A percentile compares a stretch with the other conserved stretches of the same genome.
Evolutionary conservation across 2,329 filamentous ascomycete species (phyloP).

Genomic region (Pezicula carpinea): DNA sequence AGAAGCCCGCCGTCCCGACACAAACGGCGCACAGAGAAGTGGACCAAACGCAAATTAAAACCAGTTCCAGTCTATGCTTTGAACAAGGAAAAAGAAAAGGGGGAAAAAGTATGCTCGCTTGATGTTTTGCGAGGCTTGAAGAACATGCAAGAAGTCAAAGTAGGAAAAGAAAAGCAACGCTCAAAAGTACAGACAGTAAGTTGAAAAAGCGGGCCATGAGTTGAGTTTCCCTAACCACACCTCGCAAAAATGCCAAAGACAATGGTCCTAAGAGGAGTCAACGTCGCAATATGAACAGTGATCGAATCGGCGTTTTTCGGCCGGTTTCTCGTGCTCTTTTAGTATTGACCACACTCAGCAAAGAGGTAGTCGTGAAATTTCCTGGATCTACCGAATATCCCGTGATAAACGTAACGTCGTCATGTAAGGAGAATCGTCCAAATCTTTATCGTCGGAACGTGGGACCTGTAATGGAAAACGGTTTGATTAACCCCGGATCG

Average conservation of each 20-base stretch:
- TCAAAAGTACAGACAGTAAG: constrained; percentile 19
- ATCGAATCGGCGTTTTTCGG: constrained; percentile 3
- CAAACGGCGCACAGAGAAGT: background rate
- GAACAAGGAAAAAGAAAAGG: constrained; percentile 10
- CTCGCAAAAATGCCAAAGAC: constrained; percentile 24
- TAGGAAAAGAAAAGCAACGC: constrained; percentile 12
- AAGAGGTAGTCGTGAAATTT: constrained; percentile 23
- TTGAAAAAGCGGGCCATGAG: constrained; percentile 9
- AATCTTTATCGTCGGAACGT: constrained; percentile 6
- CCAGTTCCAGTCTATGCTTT: constrained; percentile 18
- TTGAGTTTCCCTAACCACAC: constrained; percentile 7
- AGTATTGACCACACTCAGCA: constrained; percentile 22
- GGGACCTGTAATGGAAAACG: background rate
- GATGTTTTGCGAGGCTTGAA: constrained; percentile 4
- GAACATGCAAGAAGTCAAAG: constrained; percentile 22
- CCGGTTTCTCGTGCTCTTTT: background rate
- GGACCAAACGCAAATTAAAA: background rate
- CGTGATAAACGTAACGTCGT: constrained; percentile 1
- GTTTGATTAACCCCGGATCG: constrained; percentile 27
- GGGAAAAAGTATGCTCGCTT: background rate
- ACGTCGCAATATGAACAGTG: constrained; percentile 6
- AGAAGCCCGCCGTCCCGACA: background rate
- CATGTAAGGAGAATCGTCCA: constrained; percentile 9
- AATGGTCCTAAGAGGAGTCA: constrained; percentile 8
- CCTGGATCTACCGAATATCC: constrained; percentile 1